Evolutionary conservation across 2,329 filamentous ascomycete species (phyloP), one percentile per base, ranked within the genome.

Genomic region (Tolypocladium tundrense): DNA sequence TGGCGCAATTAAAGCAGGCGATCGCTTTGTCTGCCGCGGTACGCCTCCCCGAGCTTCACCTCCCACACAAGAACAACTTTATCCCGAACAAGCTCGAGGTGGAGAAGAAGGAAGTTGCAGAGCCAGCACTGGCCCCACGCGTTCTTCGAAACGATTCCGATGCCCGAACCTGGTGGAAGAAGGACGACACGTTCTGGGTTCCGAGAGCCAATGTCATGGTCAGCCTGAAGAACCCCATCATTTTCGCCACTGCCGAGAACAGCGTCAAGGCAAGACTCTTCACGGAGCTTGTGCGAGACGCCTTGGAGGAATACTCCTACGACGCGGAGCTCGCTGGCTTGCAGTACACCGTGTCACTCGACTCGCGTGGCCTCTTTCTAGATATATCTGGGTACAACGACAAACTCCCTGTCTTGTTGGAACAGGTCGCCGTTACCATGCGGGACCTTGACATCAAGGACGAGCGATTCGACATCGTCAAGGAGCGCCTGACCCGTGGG

Each of bases 171-270:
- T 99, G 94, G 94, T 97, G 87, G 79, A 99, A 99, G 78, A 97
- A 97, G 74, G 94, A 99, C 67, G 94, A 99, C 66, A 91, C 87
- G 0, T 99, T 97, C 73, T 97, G 93, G 92, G 94, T 97, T 11
- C 94, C 94, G 10, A 96, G 96, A 72, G 94, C 90, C 4, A 94
- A 91, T 59, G 77, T 97, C 21, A 83, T 91, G 63, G 84, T 96
- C 62, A 90, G 87, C 64, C 80, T 95, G 63, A 84, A 87, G 65
- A 96, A 87, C 59, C 88, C 91, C 0, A 74, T 96, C 52, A 85
- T 89, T n/a, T 86, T 85, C 69, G 82, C 89, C 1, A 91, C 89
- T 5, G 88, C 91, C 1, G 86, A 88, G 58, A 92, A 88, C 61
- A 79, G 84, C 39, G 85, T 95, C 60, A 91, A 94, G 68, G 83